Evolutionary conservation across 2,329 filamentous ascomycete species (phyloP), one percentile per base, ranked within the genome.

Genomic region (Mycogone perniciosa): DNA sequence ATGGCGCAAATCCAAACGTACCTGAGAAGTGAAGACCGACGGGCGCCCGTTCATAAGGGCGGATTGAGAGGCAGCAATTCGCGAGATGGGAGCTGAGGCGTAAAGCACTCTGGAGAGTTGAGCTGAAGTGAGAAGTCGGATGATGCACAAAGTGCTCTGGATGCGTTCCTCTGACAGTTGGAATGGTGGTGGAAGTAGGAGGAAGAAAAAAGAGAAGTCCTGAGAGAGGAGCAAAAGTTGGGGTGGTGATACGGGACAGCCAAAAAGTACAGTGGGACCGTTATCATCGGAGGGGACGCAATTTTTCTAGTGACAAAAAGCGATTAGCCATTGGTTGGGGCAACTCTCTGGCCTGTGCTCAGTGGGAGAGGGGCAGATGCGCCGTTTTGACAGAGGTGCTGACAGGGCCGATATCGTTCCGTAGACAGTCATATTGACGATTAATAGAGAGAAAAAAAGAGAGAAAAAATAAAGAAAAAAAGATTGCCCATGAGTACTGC

Each of bases 21-120:
- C 86, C 83, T 91, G 87, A 74, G 86, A 91, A 76, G 87, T 91
- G 78, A 89, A 91, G 72, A 85, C 80, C 72, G 87, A 89, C 75
- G 81, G 79, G 80, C 85, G 84, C 78, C 85, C 85, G 85, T 84
- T 86, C 86, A 90, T 90, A 86, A 85, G 84, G 79, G 83, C 85
- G 77, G 77, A 72, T 77, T 71, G 49, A 39, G 50, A 45, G 60
- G 59, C 61, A 58, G 59, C 64, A 60, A 53, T 57, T 37, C 48
- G 48, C 46, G 29, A 40, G 39, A 7, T 20, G 31, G 26, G 7
- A 47, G 40, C 26, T 44, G 56, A 57, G 55, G 53, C 52, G 31
- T 50, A 43, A 51, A 31, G 56, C 55, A 54, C 55, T 57, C 50
- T 51, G 9, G 6, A 30, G 9, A 39, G 26, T 31, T 42, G 29